These are phyloP conservation scores for Pseudocercospora pini-densiflorae DNA, from an alignment of 2,329 filamentous ascomycete genomes.

Conservation along the genomic window DNA sequence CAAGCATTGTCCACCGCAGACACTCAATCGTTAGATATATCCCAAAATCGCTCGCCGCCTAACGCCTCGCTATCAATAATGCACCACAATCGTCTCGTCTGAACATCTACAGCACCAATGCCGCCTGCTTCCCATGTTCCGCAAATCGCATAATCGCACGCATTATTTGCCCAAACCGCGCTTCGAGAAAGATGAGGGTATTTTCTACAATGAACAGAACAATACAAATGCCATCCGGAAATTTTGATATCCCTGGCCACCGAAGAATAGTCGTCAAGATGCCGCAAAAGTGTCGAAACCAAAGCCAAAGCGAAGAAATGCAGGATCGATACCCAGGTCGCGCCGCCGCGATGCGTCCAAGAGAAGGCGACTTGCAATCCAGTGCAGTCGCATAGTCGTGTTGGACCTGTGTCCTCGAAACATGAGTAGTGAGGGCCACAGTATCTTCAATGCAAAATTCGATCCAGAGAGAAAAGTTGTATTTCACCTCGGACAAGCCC, in stretches of 20 bases:
- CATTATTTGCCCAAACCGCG: conserved; percentile 15
- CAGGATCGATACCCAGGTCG: conserved; percentile 7
- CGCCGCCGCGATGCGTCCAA: conserved; percentile 6
- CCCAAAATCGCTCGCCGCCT: conserved; percentile 14
- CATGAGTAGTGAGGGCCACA: neutral
- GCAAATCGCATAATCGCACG: conserved; percentile 11
- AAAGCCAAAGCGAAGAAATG: conserved; percentile 3
- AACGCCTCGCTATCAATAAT: conserved; percentile 24
- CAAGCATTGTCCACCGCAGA: neutral
- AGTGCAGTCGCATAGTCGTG: conserved; percentile 1
- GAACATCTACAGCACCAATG: conserved; percentile 19
- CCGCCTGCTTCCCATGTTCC: conserved; percentile 1
- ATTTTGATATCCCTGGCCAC: conserved; percentile 5
- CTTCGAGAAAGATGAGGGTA: conserved; percentile 15
- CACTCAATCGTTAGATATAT: conserved; percentile 9
- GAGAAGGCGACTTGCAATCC: neutral
- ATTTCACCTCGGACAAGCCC: too few species aligned
- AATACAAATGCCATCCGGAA: conserved; percentile 16
- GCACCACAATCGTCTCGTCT: conserved; percentile 11
- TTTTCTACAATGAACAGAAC: conserved; percentile 19
- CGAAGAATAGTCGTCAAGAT: conserved; percentile 18
- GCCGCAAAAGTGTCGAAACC: neutral
- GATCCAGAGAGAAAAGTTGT: neutral
- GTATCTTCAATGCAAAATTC: neutral
- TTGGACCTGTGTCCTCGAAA: neutral